A percentile compares a stretch with the other conserved stretches of the same genome.
Evolutionary conservation across 2,329 filamentous ascomycete species (phyloP).

Genomic region (Aphanocladium album): DNA sequence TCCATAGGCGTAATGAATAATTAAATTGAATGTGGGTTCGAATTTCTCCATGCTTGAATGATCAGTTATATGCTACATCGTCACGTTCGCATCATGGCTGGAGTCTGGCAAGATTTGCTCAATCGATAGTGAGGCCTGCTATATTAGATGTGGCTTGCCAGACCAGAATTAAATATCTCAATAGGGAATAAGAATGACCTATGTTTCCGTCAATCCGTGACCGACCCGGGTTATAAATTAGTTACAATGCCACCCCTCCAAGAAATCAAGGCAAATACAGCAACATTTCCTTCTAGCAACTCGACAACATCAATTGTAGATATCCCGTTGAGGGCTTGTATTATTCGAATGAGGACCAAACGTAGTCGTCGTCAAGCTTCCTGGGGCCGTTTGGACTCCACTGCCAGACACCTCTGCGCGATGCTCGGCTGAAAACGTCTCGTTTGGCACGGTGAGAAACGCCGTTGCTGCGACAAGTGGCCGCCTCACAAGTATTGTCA

Average conservation of each 20-base stretch:
- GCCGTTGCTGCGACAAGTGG: slow-evolving; percentile 28
- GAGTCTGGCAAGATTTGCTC: not conserved
- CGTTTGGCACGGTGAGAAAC: slow-evolving; percentile 26
- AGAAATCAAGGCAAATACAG: slow-evolving; percentile 13
- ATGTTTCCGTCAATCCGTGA: not conserved
- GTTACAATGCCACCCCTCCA: slow-evolving; percentile 11
- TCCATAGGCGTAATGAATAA: not conserved
- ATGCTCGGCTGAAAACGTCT: slow-evolving; percentile 26
- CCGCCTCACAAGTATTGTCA: slow-evolving; percentile 36
- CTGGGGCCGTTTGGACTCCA: slow-evolving; percentile 29
- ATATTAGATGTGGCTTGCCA: not conserved
- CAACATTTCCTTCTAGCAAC: slow-evolving; percentile 12
- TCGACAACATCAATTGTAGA: slow-evolving; percentile 8
- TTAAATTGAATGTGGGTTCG: not conserved
- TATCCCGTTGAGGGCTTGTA: not conserved
- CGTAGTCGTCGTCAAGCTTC: slow-evolving; percentile 28
- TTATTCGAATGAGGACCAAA: slow-evolving; percentile 17
- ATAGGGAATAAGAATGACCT: not conserved
- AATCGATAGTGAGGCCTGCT: not conserved
- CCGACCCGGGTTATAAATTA: slow-evolving; percentile 2
- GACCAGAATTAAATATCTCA: not conserved
- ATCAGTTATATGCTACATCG: not conserved
- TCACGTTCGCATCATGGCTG: not conserved
- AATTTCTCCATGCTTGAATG: not conserved
- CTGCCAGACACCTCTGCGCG: slow-evolving; percentile 29